phyloP scores from a whole-genome alignment of 441 rosid genomes.

The Bruguiera hainesii region DNA sequence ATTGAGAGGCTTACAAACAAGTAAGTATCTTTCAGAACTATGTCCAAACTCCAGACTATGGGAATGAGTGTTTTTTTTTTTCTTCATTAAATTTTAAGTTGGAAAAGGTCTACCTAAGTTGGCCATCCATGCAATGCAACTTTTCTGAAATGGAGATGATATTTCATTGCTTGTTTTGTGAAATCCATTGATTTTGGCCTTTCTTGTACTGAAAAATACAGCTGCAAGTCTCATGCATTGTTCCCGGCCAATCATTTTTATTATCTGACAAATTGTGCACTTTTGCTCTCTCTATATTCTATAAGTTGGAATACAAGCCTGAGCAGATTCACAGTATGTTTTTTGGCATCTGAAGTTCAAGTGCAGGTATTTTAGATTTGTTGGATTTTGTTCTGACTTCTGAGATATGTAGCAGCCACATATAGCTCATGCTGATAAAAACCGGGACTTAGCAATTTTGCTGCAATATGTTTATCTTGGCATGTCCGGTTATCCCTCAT shows the following conservation, averaged over 20 bases:
- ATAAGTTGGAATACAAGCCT: not conserved
- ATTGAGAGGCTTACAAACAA: slow-evolving; percentile 74
- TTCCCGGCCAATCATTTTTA: not conserved
- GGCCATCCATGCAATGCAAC: too few species aligned
- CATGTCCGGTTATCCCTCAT: not conserved
- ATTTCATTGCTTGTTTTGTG: too few species aligned
- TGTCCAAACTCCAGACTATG: too few species aligned
- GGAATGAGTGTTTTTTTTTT: too few species aligned
- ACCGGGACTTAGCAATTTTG: not conserved
- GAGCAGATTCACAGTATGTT: not conserved
- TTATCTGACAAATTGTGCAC: not conserved
- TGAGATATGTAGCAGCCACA: too few species aligned
- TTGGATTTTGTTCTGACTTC: too few species aligned
- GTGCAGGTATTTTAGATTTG: not conserved
- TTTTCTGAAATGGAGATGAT: too few species aligned
- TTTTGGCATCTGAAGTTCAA: not conserved
- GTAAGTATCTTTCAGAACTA: slow-evolving; percentile 28
- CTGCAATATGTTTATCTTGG: not conserved
- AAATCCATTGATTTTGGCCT: not conserved
- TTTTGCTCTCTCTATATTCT: not conserved
- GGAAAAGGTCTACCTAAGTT: too few species aligned
- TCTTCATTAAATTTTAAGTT: too few species aligned
- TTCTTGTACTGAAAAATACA: not conserved
- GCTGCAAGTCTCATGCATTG: too few species aligned
- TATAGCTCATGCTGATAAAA: not conserved